Base-by-base conservation (phyloP, 148 eudicot genomes). In the Heliamphora exappendiculata region DNA sequence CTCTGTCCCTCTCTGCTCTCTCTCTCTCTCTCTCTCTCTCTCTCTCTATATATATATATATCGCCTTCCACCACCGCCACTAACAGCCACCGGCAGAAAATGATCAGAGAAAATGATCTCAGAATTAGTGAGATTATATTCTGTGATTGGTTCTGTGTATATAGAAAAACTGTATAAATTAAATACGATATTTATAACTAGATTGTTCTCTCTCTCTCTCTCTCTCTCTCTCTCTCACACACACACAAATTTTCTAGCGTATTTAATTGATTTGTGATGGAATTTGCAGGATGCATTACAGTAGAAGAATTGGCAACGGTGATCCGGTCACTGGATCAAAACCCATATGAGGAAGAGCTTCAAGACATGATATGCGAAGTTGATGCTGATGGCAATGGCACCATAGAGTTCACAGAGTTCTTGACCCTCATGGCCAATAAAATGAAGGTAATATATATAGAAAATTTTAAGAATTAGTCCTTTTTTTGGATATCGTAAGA, bases 361-460 rank as follows among this genome's bases (percentile, higher is more conserved):
- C 85, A 78, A 34, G 82, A 83, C 39, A 75, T 90, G 82, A 80
- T 90, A 17, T 78, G 69, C 16, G 87, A 86, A 72, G 82, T 78
- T 31, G 89, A 86, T 65, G 78, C 82, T 16, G 89, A 90, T 63
- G 86, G 85, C 19, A 86, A 81, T 34, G 84, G 84, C 29, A 77
- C 89, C 78, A 75, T 85, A 20, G 93, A 90, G 58, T 85, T 90
- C 67, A 63, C 81, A 0, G 87, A 90, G 78, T 87, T 90, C 74
- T 47, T 90, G 42, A 83, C 81, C 70, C 83, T 85, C 64, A 79
- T 90, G 84, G 79, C 86, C 28, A 79, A 76, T 36, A 86, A 85
- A 57, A 69, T 78, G 28, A 85, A 83, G 86, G 93, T 84, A 45
- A 57, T n/a, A n/a, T n/a, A n/a, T n/a, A n/a, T n/a, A n/a, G n/a